Conservation (phyloP, 148 eudicot genomes). For the Suaeda aralocaspica region DNA sequence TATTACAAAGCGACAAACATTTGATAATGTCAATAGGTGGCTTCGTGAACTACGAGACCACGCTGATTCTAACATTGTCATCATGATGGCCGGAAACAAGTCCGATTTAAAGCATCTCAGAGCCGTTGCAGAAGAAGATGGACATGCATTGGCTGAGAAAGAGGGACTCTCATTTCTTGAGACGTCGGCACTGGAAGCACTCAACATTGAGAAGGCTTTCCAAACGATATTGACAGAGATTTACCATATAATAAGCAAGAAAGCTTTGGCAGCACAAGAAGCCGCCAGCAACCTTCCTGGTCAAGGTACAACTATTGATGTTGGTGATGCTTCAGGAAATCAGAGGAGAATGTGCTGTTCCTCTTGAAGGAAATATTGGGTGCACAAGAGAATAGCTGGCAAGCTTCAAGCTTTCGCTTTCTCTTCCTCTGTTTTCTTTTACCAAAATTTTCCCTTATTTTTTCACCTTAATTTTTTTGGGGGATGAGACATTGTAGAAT, state of each 20-base stretch:
- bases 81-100: constrained; percentile 66
- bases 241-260: constrained; percentile 58
- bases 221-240: constrained; percentile 55
- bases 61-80: constrained; percentile 60
- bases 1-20: constrained; percentile 59
- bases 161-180: constrained; percentile 62
- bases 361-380: constrained; percentile 25
- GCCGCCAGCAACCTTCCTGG: constrained; percentile 50
- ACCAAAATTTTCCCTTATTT: constrained; percentile 16
- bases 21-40: constrained; percentile 59
- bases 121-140: constrained; percentile 49
- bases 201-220: constrained; percentile 54
- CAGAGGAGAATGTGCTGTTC: constrained; percentile 58
- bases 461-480: constrained; percentile 15
- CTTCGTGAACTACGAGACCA: constrained; percentile 61
- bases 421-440: constrained; percentile 17
- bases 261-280: constrained; percentile 57
- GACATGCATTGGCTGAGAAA: constrained; percentile 55
- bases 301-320: constrained; percentile 67
- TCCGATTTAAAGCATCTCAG: constrained; percentile 58
- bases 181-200: constrained; percentile 58
- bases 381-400: constrained; percentile 24
- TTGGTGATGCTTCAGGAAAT: constrained; percentile 43
- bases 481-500: constrained; percentile 30
- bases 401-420: constrained; percentile 20